Conservation (phyloP, 169 alveolate genomes). For the Plasmodium chabaudi region DNA sequence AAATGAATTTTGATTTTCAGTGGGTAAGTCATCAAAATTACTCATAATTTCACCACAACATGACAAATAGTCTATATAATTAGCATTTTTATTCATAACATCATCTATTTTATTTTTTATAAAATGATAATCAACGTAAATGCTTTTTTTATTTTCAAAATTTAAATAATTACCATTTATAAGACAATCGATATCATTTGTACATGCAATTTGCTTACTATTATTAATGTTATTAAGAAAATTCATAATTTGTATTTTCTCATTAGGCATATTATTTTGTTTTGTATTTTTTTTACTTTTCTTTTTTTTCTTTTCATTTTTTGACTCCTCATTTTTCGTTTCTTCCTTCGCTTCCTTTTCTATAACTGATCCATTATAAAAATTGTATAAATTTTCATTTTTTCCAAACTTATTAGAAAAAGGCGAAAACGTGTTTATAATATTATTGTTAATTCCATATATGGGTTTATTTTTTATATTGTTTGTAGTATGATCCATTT, state of each 20-base stretch:
- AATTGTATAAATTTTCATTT: constrained; percentile 5
- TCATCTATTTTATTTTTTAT: constrained; percentile 10
- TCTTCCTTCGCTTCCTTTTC: background rate
- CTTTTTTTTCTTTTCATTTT: background rate
- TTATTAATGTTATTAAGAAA: too few relatives aligned
- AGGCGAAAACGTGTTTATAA: background rate
- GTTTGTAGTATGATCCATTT: too few relatives aligned
- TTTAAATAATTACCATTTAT: background rate
- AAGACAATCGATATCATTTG: constrained; percentile 25
- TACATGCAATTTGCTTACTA: too few relatives aligned
- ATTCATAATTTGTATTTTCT: too few relatives aligned
- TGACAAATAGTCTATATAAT: constrained; percentile 30
- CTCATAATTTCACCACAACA: background rate
- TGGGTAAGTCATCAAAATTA: background rate
- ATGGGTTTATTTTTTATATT: background rate
- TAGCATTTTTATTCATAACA: constrained; percentile 18
- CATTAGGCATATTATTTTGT: background rate
- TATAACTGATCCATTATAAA: background rate
- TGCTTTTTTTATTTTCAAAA: constrained; percentile 10
- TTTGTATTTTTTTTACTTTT: background rate
- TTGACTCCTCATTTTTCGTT: background rate
- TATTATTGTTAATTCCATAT: constrained; percentile 2
- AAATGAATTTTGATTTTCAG: background rate
- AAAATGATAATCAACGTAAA: constrained; percentile 14
- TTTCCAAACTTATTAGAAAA: constrained; percentile 5